These are phyloP conservation scores for Cystobasidium onofrii DNA, from an alignment of 768 basidiomycete genomes.

Conservation along the genomic window DNA sequence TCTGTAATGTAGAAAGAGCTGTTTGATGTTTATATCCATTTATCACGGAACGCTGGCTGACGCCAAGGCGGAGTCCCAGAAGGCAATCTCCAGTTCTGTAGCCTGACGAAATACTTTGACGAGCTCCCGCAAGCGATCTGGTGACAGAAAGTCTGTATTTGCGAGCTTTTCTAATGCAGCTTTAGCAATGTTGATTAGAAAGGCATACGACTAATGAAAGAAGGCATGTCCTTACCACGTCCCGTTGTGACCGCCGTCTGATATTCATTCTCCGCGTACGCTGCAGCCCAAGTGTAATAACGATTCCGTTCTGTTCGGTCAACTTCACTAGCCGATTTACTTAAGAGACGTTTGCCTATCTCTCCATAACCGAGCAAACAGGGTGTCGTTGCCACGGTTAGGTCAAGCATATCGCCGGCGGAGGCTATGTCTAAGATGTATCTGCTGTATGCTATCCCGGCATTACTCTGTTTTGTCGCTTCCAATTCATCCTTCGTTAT, in stretches of 20 bases:
- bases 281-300: slow-evolving; percentile 55
- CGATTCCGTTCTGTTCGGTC: slow-evolving; percentile 61
- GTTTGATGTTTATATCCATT: not conserved
- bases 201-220: not conserved
- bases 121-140: slow-evolving; percentile 58
- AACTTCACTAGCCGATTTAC: slow-evolving; percentile 49
- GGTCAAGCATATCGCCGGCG: slow-evolving; percentile 64
- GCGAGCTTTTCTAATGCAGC: not conserved
- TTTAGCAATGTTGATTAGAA: not conserved
- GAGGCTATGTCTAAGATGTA: slow-evolving; percentile 72
- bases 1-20: not conserved
- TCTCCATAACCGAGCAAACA: slow-evolving; percentile 89
- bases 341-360: slow-evolving; percentile 73
- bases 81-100: slow-evolving; percentile 66
- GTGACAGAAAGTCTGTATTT: slow-evolving; percentile 49
- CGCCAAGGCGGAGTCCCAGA: slow-evolving; percentile 69
- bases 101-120: slow-evolving; percentile 64
- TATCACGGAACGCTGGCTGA: slow-evolving; percentile 12
- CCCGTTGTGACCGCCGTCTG: slow-evolving; percentile 55
- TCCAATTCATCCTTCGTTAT: not conserved
- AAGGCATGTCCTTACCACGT: not conserved
- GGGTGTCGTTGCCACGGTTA: slow-evolving; percentile 69
- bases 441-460: slow-evolving; percentile 46
- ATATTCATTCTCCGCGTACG: slow-evolving; percentile 66
- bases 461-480: slow-evolving; percentile 57